These are phyloP conservation scores for Cruciata laevipes DNA, from an alignment of 257 asterid genomes.

Conservation along the genomic window DNA sequence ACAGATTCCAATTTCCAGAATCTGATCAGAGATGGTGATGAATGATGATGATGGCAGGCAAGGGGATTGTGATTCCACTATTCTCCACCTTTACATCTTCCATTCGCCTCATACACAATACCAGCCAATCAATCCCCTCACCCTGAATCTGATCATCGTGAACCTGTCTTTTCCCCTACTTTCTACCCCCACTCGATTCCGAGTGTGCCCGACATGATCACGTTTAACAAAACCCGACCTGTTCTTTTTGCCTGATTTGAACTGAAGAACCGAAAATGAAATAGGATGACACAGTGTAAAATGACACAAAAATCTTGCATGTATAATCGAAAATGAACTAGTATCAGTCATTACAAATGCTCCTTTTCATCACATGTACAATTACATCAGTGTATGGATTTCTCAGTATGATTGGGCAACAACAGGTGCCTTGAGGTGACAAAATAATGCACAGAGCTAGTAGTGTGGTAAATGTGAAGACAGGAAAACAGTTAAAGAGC, in stretches of 20 bases:
- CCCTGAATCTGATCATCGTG: background rate
- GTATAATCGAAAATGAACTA: background rate
- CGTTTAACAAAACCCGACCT: background rate
- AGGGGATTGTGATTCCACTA: conserved; percentile 8
- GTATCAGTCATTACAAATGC: background rate
- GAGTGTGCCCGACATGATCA: background rate
- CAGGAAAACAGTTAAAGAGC: conserved; percentile 14
- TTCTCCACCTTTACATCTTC: conserved; percentile 5
- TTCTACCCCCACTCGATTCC: background rate
- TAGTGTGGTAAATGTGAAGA: conserved; percentile 3
- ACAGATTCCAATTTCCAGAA: conserved; percentile 3
- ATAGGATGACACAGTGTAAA: too few relatives aligned
- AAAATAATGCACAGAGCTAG: conserved; percentile 5
- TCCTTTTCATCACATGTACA: background rate
- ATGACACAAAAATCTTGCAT: background rate
- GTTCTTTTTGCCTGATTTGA: background rate
- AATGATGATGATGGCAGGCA: background rate
- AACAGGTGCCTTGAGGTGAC: background rate
- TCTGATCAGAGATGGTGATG: background rate
- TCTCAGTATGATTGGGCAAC: background rate
- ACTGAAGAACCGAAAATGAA: background rate
- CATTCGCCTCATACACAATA: conserved; percentile 17
- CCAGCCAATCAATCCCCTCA: background rate
- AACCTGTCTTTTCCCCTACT: background rate
- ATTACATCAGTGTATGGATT: background rate